Base-by-base conservation (phyloP, 192 early-diverging fungal species). In the Podila clonocystis region DNA sequence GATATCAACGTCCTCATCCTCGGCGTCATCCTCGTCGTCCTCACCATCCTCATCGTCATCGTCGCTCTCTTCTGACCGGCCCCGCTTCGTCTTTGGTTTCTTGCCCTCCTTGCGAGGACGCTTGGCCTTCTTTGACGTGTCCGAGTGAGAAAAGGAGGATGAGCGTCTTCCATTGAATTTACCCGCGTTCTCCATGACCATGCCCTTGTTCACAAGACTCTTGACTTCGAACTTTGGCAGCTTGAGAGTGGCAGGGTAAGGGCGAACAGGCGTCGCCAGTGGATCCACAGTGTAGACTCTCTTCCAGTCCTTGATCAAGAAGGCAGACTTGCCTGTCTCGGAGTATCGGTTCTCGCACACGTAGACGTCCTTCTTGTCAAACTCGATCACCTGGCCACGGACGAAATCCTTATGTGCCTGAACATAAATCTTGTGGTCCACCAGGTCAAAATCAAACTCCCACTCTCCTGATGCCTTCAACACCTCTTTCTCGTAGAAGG, bases 221-320 rank as follows among this genome's bases (percentile, higher is more conserved):
- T 68, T 72, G 45, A 80, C 65, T 13, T 55, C 59, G 30, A 80
- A 67, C 57, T 72, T 72, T 9, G 70, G 77, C 13, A 73, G 70
- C 13, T 73, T 72, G 60, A 80, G 41, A 4, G 67, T 36, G 2
- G 77, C 55, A 15, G 77, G 77, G 58, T 80, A 80, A 31, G 77
- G 77, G 1, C 55, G 55, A 2, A 80, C 67, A 11, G 68, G 65
- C 0, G 70, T 68, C 5, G 70, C 65, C 2, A 80, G 62, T 38
- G 77, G 77, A 17, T 80, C 77, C 15, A 65, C 57, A 1, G 70
- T 67, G 41, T 80, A 80, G 28, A 80, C 77, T 38, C 77, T 59
- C 70, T 80, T 80, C 77, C 77, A 80, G 30, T 80, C 77, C 67
- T 80, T 80, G 77, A 80, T 80, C 50, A 80, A 58, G 62, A 68